A percentile compares a stretch with the other conserved stretches of the same genome.
Conservation (phyloP, 2,329 filamentous ascomycete genomes). For the Tolypocladium ophioglossoides region DNA sequence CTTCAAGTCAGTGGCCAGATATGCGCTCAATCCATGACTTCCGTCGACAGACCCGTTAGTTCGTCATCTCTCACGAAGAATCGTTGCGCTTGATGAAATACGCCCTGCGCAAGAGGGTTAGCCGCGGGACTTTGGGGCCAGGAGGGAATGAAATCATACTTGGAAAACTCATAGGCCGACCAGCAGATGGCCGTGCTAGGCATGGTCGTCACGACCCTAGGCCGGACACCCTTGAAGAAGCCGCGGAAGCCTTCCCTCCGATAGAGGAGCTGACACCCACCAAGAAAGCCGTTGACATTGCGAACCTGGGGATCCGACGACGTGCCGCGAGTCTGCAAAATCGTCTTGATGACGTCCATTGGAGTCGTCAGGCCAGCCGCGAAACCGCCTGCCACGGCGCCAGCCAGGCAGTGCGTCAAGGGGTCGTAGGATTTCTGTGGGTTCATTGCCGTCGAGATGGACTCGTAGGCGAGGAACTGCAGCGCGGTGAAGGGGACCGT, state of each 20-base stretch:
- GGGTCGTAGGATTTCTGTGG: conserved; percentile 80
- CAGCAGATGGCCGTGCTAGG: conserved; percentile 99
- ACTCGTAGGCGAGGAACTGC: conserved; percentile 97
- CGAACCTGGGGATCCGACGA: conserved; percentile 72
- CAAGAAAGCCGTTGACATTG: conserved; percentile 70
- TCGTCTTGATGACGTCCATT: conserved; percentile 96
- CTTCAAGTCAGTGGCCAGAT: not conserved
- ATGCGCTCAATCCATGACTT: not conserved
- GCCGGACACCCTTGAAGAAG: conserved; percentile 88
- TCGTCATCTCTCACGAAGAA: conserved; percentile 14
- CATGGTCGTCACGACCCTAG: conserved; percentile 91
- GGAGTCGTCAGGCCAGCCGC: conserved; percentile 91
- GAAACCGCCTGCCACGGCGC: conserved; percentile 84
- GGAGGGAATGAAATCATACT: conserved; percentile 28
- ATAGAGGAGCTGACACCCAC: conserved; percentile 73
- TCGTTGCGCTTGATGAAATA: conserved; percentile 50
- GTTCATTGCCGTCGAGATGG: conserved; percentile 88
- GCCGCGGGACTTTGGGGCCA: not conserved
- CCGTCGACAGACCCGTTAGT: not conserved
- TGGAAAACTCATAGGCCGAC: conserved; percentile 64
- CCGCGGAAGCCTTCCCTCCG: conserved; percentile 73
- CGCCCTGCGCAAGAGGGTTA: conserved; percentile 27
- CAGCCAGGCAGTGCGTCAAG: conserved; percentile 84
- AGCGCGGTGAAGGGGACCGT: conserved; percentile 95
- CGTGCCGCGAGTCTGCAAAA: conserved; percentile 85